Percentiles rank a stretch among this genome's conserved stretches.
phyloP scores from a whole-genome alignment of 257 asterid genomes.

The Penstemon eatonii region DNA sequence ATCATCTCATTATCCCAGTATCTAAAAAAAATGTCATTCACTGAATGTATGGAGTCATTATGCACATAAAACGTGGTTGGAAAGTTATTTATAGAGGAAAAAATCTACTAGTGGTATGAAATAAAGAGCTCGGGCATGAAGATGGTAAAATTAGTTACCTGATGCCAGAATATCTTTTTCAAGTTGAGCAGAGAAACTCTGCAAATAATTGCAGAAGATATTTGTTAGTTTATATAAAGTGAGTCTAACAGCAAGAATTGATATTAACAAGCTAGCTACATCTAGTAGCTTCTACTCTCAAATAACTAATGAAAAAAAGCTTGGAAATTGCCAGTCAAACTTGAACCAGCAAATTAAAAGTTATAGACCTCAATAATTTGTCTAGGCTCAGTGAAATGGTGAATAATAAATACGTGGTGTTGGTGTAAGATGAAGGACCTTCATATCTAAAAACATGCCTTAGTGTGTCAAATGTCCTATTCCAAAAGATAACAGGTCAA shows the following conservation, averaged over 20 bases:
- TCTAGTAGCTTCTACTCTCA: neutral
- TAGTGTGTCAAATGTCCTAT: constrained; percentile 7
- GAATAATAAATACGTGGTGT: neutral
- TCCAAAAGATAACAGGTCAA: constrained; percentile 1
- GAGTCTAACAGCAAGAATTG: constrained; percentile 17
- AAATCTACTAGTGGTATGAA: constrained; percentile 1
- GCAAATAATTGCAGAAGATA: constrained; percentile 32
- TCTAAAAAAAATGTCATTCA: constrained; percentile 5
- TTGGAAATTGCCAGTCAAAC: constrained; percentile 24
- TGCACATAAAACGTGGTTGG: constrained; percentile 1
- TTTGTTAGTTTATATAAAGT: constrained; percentile 19
- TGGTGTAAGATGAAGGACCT: constrained; percentile 20
- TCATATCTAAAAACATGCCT: constrained; percentile 9
- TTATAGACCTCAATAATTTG: constrained; percentile 18
- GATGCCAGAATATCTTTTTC: constrained; percentile 87
- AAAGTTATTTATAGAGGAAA: neutral
- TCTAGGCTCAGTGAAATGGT: constrained; percentile 12
- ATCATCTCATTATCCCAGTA: constrained; percentile 9
- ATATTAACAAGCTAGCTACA: constrained; percentile 3
- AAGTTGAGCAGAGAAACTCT: constrained; percentile 87
- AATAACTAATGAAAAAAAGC: constrained; percentile 11
- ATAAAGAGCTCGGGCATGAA: constrained; percentile 16
- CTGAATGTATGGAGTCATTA: neutral
- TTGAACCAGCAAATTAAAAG: constrained; percentile 13
- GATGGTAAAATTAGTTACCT: constrained; percentile 49